phyloP scores from a whole-genome alignment of 305 asterid species.

The Nicotiana rustica region DNA sequence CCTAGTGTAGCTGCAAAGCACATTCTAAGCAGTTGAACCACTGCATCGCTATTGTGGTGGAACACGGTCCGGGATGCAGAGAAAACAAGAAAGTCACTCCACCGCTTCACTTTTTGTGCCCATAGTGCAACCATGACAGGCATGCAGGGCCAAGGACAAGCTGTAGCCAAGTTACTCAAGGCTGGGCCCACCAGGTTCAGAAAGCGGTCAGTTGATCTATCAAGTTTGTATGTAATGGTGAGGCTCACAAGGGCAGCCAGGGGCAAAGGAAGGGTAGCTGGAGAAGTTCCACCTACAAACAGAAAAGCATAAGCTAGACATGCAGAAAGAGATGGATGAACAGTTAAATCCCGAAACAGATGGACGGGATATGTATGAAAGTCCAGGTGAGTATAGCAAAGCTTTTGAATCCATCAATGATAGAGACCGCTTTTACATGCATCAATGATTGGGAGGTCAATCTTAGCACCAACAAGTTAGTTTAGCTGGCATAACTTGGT shows the following conservation, averaged over 20 bases:
- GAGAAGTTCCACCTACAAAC: constrained; percentile 70
- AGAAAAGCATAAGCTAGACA: constrained; percentile 32
- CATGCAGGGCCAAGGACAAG: constrained; percentile 99
- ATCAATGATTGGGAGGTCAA: not conserved
- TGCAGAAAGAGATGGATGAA: constrained; percentile 9
- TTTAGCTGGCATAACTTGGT: constrained; percentile 24
- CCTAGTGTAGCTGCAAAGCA: constrained; percentile 85
- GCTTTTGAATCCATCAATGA: constrained; percentile 22
- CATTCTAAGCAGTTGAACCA: constrained; percentile 87
- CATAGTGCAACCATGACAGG: constrained; percentile 81
- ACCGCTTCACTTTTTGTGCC: constrained; percentile 93
- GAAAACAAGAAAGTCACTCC: constrained; percentile 91
- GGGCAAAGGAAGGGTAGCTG: constrained; percentile 86
- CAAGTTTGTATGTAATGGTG: constrained; percentile 91
- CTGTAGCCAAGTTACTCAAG: constrained; percentile 70
- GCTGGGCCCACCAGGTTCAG: constrained; percentile 79
- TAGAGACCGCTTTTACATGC: constrained; percentile 30
- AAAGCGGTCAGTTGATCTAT: constrained; percentile 65
- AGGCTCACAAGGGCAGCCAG: constrained; percentile 94
- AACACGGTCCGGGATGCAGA: constrained; percentile 88
- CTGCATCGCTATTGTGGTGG: constrained; percentile 85
- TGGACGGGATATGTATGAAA: not conserved
- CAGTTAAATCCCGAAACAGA: constrained; percentile 10
- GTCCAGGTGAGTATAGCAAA: constrained; percentile 2
- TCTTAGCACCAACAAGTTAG: constrained; percentile 1